Evolutionary conservation across 23 red algal genomes (phyloP).

Genomic region (Gracilaria domingensis): DNA sequence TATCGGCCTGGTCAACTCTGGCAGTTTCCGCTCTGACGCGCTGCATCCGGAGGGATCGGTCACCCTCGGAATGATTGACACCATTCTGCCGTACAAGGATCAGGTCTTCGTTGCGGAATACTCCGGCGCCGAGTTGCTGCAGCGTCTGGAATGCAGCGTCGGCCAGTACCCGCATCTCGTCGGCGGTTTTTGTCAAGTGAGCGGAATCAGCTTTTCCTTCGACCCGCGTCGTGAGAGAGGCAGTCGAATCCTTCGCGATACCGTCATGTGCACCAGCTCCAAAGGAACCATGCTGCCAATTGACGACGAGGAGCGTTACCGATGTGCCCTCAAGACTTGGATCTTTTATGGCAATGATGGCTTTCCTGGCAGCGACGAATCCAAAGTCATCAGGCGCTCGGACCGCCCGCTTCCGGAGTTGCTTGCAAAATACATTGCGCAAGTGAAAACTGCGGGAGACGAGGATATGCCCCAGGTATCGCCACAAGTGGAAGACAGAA

Average conservation of each 20-base stretch:
- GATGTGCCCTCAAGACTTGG: conserved; percentile 48
- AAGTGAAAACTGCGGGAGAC: not conserved
- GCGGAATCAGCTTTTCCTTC: conserved; percentile 60
- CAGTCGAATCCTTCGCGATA: conserved; percentile 11
- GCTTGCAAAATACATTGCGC: not conserved
- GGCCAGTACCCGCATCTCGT: conserved; percentile 54
- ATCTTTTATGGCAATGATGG: conserved; percentile 59
- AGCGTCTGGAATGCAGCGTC: conserved; percentile 49
- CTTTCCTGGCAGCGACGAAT: conserved; percentile 11
- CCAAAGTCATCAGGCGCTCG: not conserved
- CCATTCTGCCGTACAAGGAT: conserved; percentile 69
- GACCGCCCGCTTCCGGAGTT: not conserved
- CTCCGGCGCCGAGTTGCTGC: conserved; percentile 39
- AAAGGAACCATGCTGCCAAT: not conserved
- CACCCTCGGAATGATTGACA: conserved; percentile 35
- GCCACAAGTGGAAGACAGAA: not conserved
- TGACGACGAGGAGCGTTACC: conserved; percentile 5
- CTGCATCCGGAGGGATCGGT: conserved; percentile 51
- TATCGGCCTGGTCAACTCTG: conserved; percentile 69
- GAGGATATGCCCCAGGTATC: not conserved
- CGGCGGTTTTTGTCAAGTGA: conserved; percentile 66
- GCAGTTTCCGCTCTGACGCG: conserved; percentile 70
- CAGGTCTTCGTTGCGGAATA: conserved; percentile 24
- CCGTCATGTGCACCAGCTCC: not conserved
- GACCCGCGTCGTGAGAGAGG: conserved; percentile 60